Evolutionary conservation across 2,329 filamentous ascomycete species (phyloP).

Genomic region (Ceratocystis ficicola): DNA sequence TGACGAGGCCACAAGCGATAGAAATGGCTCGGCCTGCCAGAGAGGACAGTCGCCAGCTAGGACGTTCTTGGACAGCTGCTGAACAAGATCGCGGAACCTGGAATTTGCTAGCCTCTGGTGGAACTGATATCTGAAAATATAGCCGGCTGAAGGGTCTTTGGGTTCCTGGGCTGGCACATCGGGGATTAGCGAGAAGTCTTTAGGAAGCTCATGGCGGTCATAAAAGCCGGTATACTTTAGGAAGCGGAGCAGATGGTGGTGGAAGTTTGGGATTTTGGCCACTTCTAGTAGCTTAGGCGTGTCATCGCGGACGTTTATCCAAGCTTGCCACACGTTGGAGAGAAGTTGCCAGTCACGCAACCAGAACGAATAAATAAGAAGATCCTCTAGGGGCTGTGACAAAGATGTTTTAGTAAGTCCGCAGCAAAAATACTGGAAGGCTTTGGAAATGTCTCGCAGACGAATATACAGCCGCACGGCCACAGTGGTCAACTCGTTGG

Average conservation of each 20-base stretch:
- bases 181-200: slow-evolving; percentile 13
- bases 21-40: slow-evolving; percentile 15
- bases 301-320: slow-evolving; percentile 17
- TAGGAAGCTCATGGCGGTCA: neutral
- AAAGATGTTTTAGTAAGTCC: slow-evolving; percentile 18
- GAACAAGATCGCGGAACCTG: slow-evolving; percentile 19
- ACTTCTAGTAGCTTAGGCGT: slow-evolving; percentile 16
- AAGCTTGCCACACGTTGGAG: slow-evolving; percentile 18
- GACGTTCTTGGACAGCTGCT: slow-evolving; percentile 12
- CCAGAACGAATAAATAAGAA: slow-evolving; percentile 21
- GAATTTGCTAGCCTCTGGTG: slow-evolving; percentile 9
- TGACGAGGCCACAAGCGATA: neutral
- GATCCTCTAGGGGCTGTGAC: slow-evolving; percentile 19
- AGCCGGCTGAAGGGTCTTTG: slow-evolving; percentile 11
- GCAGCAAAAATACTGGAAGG: slow-evolving; percentile 19
- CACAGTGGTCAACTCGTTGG: slow-evolving; percentile 18
- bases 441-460: slow-evolving; percentile 20
- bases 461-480: slow-evolving; percentile 21
- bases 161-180: slow-evolving; percentile 2
- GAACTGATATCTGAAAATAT: slow-evolving; percentile 19
- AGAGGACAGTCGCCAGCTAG: slow-evolving; percentile 10
- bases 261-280: slow-evolving; percentile 18
- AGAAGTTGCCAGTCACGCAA: slow-evolving; percentile 19
- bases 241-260: slow-evolving; percentile 8
- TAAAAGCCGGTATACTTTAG: slow-evolving; percentile 16